Evolutionary conservation across 106 monocot genomes (phyloP), one percentile per base, ranked within the genome.

Genomic region (Apostasia shenzhenica): DNA sequence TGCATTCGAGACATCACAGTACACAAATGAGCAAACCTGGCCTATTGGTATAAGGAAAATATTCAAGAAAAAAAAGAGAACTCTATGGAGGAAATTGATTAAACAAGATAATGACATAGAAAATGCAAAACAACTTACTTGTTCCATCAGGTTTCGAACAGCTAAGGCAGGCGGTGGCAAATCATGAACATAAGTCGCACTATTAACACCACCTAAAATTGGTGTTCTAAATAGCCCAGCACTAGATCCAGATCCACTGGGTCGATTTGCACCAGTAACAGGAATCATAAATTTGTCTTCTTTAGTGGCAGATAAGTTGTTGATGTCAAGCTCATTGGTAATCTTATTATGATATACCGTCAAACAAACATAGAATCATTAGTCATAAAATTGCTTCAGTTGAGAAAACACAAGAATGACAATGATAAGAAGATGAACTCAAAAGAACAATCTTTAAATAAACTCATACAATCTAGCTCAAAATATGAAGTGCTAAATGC

Each of bases 1-100:
- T 95, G 95, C 95, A 95, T 95, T 66, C 77, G 79, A 48, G 91
- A 91, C 95, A 95, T 95, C 59, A 91, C 58, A 57, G 95, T 95
- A 76, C 85, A 95, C 47, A 95, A 55, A 80, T 95, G 95, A 65
- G 84, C 88, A 78, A 91, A 91, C 46, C 91, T 80, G 39, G 95
- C 95, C 95, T 88, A 68, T 64, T 14, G 7, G 39, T 48, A 9
- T 59, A 38, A 58, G 14, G 37, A 80, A 63, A 55, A 59, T 4
- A 38, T 4, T 1, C 8, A 72, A 51, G 4, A 14, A 51, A 59
- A 46, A 55, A 41, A 43, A 48, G 13, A 69, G 0, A 39, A 45
- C 26, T 14, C 48, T 8, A 46, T 45, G 7, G 4, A 8, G 13
- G 56, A 69, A 10, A 71, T 47, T 50, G 5, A 14, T 64, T 8